Conservation (phyloP, 140 eudicot species). For the Oenanthe javanica region DNA sequence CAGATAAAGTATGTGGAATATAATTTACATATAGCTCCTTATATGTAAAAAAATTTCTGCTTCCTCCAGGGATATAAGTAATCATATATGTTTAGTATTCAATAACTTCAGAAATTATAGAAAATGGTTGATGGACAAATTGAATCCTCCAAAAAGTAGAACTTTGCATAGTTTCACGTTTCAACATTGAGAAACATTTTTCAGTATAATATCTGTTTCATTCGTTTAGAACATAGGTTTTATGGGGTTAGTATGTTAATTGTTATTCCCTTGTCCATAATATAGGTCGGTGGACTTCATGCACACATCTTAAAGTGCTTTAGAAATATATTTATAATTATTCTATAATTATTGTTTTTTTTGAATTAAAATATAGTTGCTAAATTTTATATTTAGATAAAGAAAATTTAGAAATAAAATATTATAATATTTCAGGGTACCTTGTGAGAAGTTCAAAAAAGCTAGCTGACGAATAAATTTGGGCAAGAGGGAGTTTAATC, state of each 20-base stretch:
- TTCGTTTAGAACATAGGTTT: not conserved
- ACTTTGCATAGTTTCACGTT: not conserved
- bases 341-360: not conserved
- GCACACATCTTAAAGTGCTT: no score
- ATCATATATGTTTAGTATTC: not conserved
- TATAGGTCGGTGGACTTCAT: no score
- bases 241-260: not conserved
- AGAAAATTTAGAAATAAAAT: no score
- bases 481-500: not conserved
- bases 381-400: no score
- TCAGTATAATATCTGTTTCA: not conserved
- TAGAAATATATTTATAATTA: not conserved
- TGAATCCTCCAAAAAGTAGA: not conserved
- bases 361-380: not conserved
- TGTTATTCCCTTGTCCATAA: not conserved
- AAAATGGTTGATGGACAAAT: not conserved
- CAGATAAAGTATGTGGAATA: not conserved
- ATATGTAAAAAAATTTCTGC: not conserved
- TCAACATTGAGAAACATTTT: not conserved
- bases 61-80: not conserved
- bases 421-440: not conserved
- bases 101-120: not conserved
- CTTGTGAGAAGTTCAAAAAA: not conserved
- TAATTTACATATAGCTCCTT: not conserved
- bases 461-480: not conserved